A percentile compares a stretch with the other conserved stretches of the same genome.
Evolutionary conservation across 805 yeast genomes (phyloP).

Genomic region (Wickerhamomyces pijperi): DNA sequence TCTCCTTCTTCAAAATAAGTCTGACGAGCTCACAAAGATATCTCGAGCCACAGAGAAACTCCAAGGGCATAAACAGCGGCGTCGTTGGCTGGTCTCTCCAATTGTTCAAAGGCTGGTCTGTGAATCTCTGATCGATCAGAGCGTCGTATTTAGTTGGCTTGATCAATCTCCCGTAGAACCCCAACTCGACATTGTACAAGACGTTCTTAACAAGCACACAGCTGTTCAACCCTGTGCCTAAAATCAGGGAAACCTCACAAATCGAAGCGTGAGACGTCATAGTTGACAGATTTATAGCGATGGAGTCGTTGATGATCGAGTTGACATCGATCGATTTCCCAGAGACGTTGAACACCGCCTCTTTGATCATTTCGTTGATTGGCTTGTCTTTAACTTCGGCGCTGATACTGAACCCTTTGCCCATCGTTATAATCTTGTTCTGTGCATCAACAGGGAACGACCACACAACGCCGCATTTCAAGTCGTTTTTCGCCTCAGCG

Average conservation of each 20-base stretch:
- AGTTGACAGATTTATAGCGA: constrained; percentile 54
- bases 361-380: constrained; percentile 30
- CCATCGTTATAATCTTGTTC: constrained; percentile 34
- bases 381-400: constrained; percentile 29
- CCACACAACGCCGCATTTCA: constrained; percentile 39
- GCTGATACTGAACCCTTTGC: constrained; percentile 48
- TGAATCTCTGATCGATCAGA: constrained; percentile 25
- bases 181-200: constrained; percentile 41
- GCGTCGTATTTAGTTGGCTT: constrained; percentile 29
- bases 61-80: constrained; percentile 42
- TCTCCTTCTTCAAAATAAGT: constrained; percentile 26
- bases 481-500: not conserved
- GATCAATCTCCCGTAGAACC: constrained; percentile 37
- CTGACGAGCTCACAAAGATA: constrained; percentile 44
- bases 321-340: constrained; percentile 26
- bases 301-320: constrained; percentile 49
- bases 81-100: constrained; percentile 9
- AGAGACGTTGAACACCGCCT: constrained; percentile 15
- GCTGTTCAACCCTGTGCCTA: constrained; percentile 61
- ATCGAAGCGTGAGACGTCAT: constrained; percentile 20
- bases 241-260: constrained; percentile 38
- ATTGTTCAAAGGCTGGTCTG: not conserved
- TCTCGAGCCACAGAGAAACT: constrained; percentile 43
- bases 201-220: constrained; percentile 25
- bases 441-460: constrained; percentile 40